Conservation (phyloP, 176 grass and related monocot species). For the Metroxylon sagu region DNA sequence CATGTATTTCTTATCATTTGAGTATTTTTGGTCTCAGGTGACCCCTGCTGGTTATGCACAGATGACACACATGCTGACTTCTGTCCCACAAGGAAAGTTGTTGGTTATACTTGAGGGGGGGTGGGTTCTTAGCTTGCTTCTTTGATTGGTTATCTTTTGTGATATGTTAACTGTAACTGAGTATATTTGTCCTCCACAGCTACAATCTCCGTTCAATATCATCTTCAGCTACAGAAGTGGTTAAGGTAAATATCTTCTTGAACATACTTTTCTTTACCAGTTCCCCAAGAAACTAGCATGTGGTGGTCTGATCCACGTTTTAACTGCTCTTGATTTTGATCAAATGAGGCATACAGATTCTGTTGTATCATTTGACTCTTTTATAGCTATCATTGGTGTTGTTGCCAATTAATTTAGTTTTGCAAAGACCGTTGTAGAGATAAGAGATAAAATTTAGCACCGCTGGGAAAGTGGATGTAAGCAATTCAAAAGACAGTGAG, state of each 20-base stretch:
- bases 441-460: too few relatives aligned
- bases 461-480: too few relatives aligned
- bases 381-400: too few relatives aligned
- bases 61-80: constrained; percentile 74
- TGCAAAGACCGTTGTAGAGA: too few relatives aligned
- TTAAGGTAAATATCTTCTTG: constrained; percentile 56
- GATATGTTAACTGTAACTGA: constrained; percentile 1
- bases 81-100: constrained; percentile 58
- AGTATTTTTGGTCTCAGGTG: constrained; percentile 36
- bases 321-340: too few relatives aligned
- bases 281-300: neutral
- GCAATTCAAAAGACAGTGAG: too few relatives aligned
- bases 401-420: too few relatives aligned
- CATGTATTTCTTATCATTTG: neutral
- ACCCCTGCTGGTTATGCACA: constrained; percentile 77
- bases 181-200: constrained; percentile 31
- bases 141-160: constrained; percentile 7
- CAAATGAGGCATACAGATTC: too few relatives aligned
- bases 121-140: constrained; percentile 27
- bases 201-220: constrained; percentile 96
- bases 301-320: too few relatives aligned
- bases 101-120: constrained; percentile 98
- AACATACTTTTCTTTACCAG: constrained; percentile 4
- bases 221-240: constrained; percentile 80
- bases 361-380: too few relatives aligned